Percentiles rank a stretch among this genome's conserved stretches.
phyloP scores from a whole-genome alignment of 805 yeast genomes.

The Komagataella ulmi region DNA sequence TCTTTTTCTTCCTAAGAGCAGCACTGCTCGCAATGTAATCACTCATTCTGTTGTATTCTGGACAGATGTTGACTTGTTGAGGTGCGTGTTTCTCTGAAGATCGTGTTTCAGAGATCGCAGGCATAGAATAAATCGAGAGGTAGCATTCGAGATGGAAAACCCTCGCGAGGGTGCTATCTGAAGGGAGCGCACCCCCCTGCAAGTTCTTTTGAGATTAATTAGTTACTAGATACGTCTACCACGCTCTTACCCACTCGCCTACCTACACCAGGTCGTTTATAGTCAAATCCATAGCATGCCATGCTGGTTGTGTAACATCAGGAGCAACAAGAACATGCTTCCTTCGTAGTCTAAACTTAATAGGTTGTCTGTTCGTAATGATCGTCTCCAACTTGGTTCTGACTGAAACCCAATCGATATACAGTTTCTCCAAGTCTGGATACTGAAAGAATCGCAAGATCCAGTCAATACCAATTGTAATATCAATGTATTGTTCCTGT shows the following conservation, averaged over 20 bases:
- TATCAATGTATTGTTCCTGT: background rate
- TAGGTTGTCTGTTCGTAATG: background rate
- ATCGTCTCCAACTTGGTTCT: background rate
- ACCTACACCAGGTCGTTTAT: background rate
- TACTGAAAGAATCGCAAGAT: background rate
- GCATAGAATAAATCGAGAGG: background rate
- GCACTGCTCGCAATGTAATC: background rate
- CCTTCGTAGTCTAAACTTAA: background rate
- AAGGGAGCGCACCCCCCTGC: background rate
- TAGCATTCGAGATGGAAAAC: background rate
- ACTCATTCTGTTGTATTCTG: background rate
- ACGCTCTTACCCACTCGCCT: background rate
- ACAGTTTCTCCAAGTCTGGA: background rate
- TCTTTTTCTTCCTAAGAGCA: constrained; percentile 55
- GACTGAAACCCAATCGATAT: background rate
- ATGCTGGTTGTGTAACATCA: background rate
- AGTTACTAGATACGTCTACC: background rate
- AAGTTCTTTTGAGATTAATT: background rate
- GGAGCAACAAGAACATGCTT: background rate
- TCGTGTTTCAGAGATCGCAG: background rate
- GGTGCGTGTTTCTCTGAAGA: background rate
- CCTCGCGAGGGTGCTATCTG: background rate
- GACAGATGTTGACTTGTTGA: background rate
- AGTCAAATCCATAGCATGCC: background rate
- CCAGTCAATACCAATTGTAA: background rate